A percentile compares a stretch with the other conserved stretches of the same genome.
Conservation (phyloP, 352 stramenopile genomes). For the Globisporangium echinulatum region DNA sequence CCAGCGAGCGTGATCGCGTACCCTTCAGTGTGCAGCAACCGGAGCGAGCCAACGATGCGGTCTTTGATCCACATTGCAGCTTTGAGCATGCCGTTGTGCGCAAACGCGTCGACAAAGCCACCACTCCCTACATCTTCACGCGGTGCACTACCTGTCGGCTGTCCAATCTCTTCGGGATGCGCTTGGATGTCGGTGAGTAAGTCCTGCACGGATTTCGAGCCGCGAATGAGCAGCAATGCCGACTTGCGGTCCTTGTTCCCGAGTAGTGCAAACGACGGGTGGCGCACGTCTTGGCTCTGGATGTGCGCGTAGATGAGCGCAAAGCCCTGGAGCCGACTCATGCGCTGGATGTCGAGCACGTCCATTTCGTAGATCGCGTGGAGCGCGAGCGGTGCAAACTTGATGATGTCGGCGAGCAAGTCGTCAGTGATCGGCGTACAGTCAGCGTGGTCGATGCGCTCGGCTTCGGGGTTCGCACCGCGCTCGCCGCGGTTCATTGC, state of each 20-base stretch:
- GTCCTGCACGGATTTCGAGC: conserved; percentile 84
- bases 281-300: conserved; percentile 74
- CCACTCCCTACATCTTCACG: conserved; percentile 34
- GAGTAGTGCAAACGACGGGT: conserved; percentile 75
- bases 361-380: conserved; percentile 84
- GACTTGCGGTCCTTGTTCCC: conserved; percentile 78
- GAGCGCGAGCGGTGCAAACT: conserved; percentile 69
- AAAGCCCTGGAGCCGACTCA: conserved; percentile 75
- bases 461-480: conserved; percentile 56
- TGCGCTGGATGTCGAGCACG: conserved; percentile 78
- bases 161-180: conserved; percentile 66
- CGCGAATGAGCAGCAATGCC: conserved; percentile 70
- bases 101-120: conserved; percentile 81
- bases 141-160: conserved; percentile 27
- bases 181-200: conserved; percentile 81
- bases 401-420: conserved; percentile 61
- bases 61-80: conserved; percentile 86
- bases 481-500: conserved; percentile 80
- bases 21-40: conserved; percentile 63
- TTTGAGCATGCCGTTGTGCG: conserved; percentile 84
- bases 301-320: conserved; percentile 75
- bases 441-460: conserved; percentile 49
- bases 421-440: conserved; percentile 63
- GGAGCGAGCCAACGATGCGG: conserved; percentile 67
- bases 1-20: conserved; percentile 80